Evolutionary conservation across 768 basidiomycete genomes (phyloP), one percentile per base, ranked within the genome.

Genomic region (Collybiopsis luxurians): DNA sequence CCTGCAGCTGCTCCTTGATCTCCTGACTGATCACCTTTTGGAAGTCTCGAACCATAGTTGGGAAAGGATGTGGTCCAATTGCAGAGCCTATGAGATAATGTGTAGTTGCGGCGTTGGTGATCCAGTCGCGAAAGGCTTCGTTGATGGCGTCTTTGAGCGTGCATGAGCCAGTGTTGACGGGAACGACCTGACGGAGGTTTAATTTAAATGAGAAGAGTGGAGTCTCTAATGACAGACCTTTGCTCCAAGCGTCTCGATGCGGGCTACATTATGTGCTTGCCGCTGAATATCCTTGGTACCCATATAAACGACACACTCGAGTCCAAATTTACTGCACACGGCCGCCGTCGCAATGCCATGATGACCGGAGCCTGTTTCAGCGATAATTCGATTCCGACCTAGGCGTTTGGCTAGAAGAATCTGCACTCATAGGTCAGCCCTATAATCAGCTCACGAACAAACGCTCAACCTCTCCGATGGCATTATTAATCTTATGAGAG

Each of bases 401-500:
- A 98, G 75, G 45, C 97, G 85, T 45, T 83, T 82, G n/a, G 97
- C 97, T 26, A 99, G 84, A 17, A 99, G 79, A 59, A 98, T 95
- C 90, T 96, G 68, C 17, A 6, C 31, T 10, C 63, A 60, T 17
- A 5, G 13, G 31, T 34, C 6, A 34, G 31, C 31, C 4, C 6
- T 17, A 34, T 38, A 23, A 44, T 10, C 13, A 31, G 21, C 42
- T 15, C 11, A 47, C n/a, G 12, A 19, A n/a, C n/a, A 45, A 39
- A 15, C 30, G 23, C 46, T 47, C n/a, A 34, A 34, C 31, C 31
- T 96, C 95, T 34, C 97, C 97, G 58, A 99, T 89, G 23, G 96
- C 96, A 70, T 99, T 99, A 74, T 98, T 98, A 67, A 99, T 98
- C 73, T 98, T 99, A 73, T 99, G 97, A 11, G 95, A 98, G 17